A percentile compares a stretch with the other conserved stretches of the same genome.
These are phyloP conservation scores for Dimocarpus longan DNA, from an alignment of 345 rosid species.

Conservation along the genomic window DNA sequence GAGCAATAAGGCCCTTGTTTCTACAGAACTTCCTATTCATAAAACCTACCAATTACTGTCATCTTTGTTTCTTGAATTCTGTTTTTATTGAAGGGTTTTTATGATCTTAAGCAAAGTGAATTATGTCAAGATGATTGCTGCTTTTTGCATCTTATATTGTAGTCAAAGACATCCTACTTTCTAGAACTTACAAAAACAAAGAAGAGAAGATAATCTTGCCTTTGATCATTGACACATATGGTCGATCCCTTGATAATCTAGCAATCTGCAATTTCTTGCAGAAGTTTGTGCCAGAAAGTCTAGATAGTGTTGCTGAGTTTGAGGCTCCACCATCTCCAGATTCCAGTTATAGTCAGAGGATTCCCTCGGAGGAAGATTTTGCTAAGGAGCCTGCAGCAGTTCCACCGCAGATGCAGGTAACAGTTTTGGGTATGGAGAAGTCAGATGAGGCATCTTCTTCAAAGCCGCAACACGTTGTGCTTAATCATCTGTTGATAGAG, in stretches of 20 bases:
- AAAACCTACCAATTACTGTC: neutral
- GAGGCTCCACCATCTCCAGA: conserved; percentile 86
- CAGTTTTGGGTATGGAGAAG: conserved; percentile 57
- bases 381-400: conserved; percentile 71
- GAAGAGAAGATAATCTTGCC: neutral
- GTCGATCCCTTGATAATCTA: neutral
- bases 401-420: conserved; percentile 76
- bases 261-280: conserved; percentile 31
- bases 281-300: conserved; percentile 76
- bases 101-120: neutral
- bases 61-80: neutral
- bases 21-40: neutral
- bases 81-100: neutral
- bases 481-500: conserved; percentile 84
- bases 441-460: conserved; percentile 50
- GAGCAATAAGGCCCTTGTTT: neutral
- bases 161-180: neutral
- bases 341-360: conserved; percentile 61
- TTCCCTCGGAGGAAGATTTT: conserved; percentile 70
- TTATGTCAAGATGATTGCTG: neutral
- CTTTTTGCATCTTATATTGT: neutral
- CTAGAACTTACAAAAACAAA: too few relatives aligned
- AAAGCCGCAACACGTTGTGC: conserved; percentile 83
- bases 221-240: neutral
- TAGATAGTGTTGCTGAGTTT: conserved; percentile 75